phyloP scores from a whole-genome alignment of 2,329 filamentous ascomycete species.

The Ambrosiella beaveri region DNA sequence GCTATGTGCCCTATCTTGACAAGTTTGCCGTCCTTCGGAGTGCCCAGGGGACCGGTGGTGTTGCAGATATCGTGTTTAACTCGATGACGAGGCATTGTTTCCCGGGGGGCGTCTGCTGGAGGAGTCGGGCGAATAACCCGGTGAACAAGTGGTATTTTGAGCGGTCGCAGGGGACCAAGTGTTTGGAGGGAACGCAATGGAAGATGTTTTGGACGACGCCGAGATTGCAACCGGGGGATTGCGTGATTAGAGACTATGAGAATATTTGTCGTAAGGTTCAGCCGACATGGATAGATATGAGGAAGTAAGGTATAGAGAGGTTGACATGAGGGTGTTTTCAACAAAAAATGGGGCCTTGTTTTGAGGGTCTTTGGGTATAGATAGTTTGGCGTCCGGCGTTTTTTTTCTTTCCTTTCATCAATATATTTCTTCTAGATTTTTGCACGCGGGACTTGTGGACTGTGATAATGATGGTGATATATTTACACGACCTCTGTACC shows the following conservation, averaged over 20 bases:
- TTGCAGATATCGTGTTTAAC: conserved; percentile 92
- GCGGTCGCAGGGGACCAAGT: conserved; percentile 65
- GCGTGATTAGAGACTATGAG: conserved; percentile 51
- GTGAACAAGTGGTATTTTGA: conserved; percentile 99
- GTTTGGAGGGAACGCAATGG: conserved; percentile 70
- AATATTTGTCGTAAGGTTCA: conserved; percentile 50
- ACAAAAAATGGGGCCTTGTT: neutral
- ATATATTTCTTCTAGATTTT: neutral
- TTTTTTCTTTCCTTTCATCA: neutral
- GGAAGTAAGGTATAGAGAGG: neutral
- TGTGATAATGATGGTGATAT: neutral
- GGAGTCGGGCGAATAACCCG: conserved; percentile 75
- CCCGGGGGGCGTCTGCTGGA: conserved; percentile 78
- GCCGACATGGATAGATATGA: conserved; percentile 35
- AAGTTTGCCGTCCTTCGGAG: conserved; percentile 89
- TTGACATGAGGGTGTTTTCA: neutral
- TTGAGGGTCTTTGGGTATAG: neutral
- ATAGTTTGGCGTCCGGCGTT: conserved; percentile 3
- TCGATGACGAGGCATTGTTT: conserved; percentile 86
- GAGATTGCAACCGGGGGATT: conserved; percentile 37
- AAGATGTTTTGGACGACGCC: conserved; percentile 96
- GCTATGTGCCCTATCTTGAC: conserved; percentile 82
- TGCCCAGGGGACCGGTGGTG: conserved; percentile 76
- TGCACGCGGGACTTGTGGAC: neutral
- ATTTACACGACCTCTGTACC: conserved; percentile 2